Base-by-base conservation (phyloP, 768 basidiomycete genomes). In the Xerocomus potaroensis region DNA sequence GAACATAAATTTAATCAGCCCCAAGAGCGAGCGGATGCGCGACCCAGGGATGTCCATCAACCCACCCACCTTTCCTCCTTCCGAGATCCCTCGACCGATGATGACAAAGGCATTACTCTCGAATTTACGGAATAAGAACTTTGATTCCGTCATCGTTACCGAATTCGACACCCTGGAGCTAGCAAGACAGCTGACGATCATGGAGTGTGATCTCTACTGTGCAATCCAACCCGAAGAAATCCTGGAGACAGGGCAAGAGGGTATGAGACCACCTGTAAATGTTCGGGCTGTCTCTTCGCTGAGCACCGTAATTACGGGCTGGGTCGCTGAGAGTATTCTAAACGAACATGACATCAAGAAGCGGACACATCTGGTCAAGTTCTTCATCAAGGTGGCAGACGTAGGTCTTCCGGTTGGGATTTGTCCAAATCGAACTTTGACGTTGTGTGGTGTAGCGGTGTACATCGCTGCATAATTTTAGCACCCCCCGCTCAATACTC, bases 141-240 rank as follows among this genome's bases (percentile, higher is more conserved):
- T 81, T 48, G 59, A 69, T 8, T 65, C 73, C 2, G 80, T 93
- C 41, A 66, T 73, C 16, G 73, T 95, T 7, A 88, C 84, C n/a
- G 96, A 99, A 58, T 93, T 99, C 58, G 93, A 98, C 60, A 72
- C 87, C 26, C 69, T 94, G 54, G 96, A 99, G 65, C 74, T 98
- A 35, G 92, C 92, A 8, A 78, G 96, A 40, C 96, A 99, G 68
- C 63, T 98, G 56, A 96, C 95, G 15, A 79, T 94, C 55, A 88
- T 94, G 85, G 96, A 99, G 65, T 87, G 83, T 55, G 80, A 80
- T 48, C 67, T 96, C 36, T 98, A 93, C 63, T 84, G 87, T 53
- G 79, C 81, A 43, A 91, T 98, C 53, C 80, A 78, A 45, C 81
- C 94, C 0, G 89, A 92, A 55, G 96, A 98, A 64, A 75, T 99